A percentile compares a stretch with the other conserved stretches of the same genome.
phyloP scores from a whole-genome alignment of 495 filamentous ascomycete genomes.

The Evansstolkia leycettana region DNA sequence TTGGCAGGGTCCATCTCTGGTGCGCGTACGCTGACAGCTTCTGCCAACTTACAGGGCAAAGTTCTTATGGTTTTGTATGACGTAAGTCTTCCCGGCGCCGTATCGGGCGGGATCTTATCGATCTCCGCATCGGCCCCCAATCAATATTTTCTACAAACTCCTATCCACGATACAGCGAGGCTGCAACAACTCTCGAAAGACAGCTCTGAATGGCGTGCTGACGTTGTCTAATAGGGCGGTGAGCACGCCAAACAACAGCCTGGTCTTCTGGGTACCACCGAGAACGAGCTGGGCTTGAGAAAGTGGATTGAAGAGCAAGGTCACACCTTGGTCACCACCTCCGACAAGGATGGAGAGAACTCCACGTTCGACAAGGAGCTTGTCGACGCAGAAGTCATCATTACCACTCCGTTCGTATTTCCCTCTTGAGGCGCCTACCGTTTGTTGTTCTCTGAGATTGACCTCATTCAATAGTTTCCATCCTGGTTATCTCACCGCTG shows the following conservation, averaged over 20 bases:
- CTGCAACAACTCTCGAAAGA: no score
- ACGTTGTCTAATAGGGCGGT: slow-evolving; percentile 37
- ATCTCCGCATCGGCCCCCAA: neutral
- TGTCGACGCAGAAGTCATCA: slow-evolving; percentile 95
- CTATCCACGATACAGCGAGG: no score
- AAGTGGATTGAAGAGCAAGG: slow-evolving; percentile 95
- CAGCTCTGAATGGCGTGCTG: slow-evolving; percentile 9
- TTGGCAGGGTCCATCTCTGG: slow-evolving; percentile 24
- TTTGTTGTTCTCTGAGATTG: slow-evolving; percentile 1
- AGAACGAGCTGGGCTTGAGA: slow-evolving; percentile 93
- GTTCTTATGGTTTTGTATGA: slow-evolving; percentile 67
- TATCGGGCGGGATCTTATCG: no score
- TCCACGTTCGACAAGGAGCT: slow-evolving; percentile 91
- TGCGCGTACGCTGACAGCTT: slow-evolving; percentile 43
- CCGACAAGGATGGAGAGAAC: slow-evolving; percentile 90
- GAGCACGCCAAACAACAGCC: slow-evolving; percentile 68
- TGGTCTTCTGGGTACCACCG: slow-evolving; percentile 79
- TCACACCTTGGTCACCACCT: slow-evolving; percentile 92
- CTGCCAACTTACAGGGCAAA: slow-evolving; percentile 51
- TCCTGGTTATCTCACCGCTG: slow-evolving; percentile 92
- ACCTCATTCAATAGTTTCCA: slow-evolving; percentile 63
- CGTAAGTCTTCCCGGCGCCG: slow-evolving; percentile 43
- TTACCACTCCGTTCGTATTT: slow-evolving; percentile 81
- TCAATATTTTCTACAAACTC: neutral
- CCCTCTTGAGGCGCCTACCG: neutral